Conservation (phyloP, 805 yeast species). For the Blastobotrys robertii region DNA sequence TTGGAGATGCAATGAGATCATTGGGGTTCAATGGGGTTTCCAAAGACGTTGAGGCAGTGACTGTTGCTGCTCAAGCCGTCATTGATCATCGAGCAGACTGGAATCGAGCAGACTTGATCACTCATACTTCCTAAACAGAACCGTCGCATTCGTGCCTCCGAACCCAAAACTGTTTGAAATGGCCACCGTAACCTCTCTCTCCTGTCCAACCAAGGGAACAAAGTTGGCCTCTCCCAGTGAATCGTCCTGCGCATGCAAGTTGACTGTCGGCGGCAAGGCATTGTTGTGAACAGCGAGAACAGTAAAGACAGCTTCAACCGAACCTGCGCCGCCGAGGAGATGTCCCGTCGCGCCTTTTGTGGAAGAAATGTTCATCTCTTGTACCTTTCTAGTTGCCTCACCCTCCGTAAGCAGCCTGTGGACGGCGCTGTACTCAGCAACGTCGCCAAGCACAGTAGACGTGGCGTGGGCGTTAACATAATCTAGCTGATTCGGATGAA, state of each 20-base stretch:
- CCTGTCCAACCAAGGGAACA: constrained; percentile 40
- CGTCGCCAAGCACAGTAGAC: constrained; percentile 80
- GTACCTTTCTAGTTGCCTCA: constrained; percentile 9
- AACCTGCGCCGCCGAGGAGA: constrained; percentile 90
- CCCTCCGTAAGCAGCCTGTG: constrained; percentile 34
- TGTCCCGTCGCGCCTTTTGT: constrained; percentile 94
- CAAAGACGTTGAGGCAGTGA: too few relatives aligned
- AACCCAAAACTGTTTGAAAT: constrained; percentile 90
- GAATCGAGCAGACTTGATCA: background rate
- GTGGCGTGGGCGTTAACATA: constrained; percentile 97
- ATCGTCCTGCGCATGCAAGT: constrained; percentile 46
- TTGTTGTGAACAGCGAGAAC: constrained; percentile 50
- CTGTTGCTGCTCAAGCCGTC: too few relatives aligned
- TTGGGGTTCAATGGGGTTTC: too few relatives aligned
- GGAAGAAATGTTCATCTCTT: constrained; percentile 45
- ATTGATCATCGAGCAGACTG: too few relatives aligned
- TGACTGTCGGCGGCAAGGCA: constrained; percentile 70
- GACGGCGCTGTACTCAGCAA: constrained; percentile 77
- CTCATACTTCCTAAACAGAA: constrained; percentile 26
- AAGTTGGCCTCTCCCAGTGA: constrained; percentile 45
- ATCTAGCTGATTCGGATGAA: constrained; percentile 43
- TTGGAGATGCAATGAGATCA: too few relatives aligned
- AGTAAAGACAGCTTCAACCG: constrained; percentile 82
- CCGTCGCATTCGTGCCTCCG: constrained; percentile 88
- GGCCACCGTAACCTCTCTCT: constrained; percentile 43